Conservation (phyloP, 2,329 filamentous ascomycete genomes). For the Diaporthe citri region DNA sequence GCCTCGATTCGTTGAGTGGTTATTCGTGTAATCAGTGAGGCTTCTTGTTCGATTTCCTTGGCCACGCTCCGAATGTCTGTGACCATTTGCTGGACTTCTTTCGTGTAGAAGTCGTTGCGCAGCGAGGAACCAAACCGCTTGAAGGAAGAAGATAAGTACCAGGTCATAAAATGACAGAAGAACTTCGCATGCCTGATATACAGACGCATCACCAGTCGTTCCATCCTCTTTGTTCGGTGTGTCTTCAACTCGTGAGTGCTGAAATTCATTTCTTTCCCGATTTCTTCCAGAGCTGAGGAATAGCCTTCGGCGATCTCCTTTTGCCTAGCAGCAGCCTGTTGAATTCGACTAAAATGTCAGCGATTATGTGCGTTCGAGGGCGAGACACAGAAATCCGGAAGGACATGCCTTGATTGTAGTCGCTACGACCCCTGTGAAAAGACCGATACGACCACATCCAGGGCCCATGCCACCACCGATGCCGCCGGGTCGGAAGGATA, state of each 20-base stretch:
- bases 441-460: too few relatives aligned
- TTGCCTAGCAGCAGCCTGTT: neutral
- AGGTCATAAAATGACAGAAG: neutral
- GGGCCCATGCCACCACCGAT: too few relatives aligned
- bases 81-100: neutral
- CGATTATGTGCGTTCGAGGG: too few relatives aligned
- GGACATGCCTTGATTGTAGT: neutral
- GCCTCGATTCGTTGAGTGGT: neutral
- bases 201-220: neutral
- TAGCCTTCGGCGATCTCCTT: neutral
- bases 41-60: neutral
- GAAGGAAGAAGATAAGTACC: neutral
- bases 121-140: neutral
- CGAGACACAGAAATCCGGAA: too few relatives aligned
- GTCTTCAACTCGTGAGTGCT: neutral
- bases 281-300: neutral
- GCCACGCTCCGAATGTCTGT: neutral
- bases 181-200: conserved; percentile 2
- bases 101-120: neutral
- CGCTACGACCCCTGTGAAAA: neutral
- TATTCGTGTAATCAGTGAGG: neutral
- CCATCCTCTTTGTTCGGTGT: neutral
- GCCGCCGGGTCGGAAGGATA: too few relatives aligned
- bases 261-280: neutral
- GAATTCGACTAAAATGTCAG: neutral